Percentiles rank a stretch among this genome's conserved stretches.
Evolutionary conservation across 2,329 filamentous ascomycete species (phyloP).

Genomic region (Epichloe sp.): DNA sequence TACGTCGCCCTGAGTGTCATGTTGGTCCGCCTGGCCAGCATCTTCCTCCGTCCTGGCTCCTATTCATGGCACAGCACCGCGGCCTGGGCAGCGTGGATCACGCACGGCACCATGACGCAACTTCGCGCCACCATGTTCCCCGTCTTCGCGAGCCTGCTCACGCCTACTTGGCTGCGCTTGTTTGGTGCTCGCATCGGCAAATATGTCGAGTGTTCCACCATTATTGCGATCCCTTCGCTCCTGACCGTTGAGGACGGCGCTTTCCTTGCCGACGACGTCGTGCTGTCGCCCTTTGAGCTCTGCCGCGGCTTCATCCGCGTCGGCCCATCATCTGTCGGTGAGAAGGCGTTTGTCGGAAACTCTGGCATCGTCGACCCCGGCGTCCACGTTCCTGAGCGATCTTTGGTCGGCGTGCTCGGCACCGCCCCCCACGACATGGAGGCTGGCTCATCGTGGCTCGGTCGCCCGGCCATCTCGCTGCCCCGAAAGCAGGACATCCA

Average conservation of each 20-base stretch:
- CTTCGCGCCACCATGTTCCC: constrained; percentile 7
- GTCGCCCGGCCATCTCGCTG: constrained; percentile 10
- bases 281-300: constrained; percentile 9
- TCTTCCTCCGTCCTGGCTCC: constrained; percentile 7
- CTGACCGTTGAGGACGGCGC: constrained; percentile 9
- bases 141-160: constrained; percentile 11
- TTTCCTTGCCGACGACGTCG: constrained; percentile 12
- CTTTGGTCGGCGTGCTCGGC: constrained; percentile 10
- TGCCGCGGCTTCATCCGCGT: constrained; percentile 6
- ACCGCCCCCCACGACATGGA: constrained; percentile 9
- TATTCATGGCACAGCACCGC: constrained; percentile 10
- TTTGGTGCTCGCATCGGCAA: constrained; percentile 9
- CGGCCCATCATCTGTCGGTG: constrained; percentile 6
- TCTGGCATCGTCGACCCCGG: constrained; percentile 10
- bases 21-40: constrained; percentile 6
- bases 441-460: constrained; percentile 11
- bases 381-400: constrained; percentile 7
- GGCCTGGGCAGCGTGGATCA: constrained; percentile 11
- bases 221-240: constrained; percentile 10
- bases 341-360: constrained; percentile 10
- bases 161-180: constrained; percentile 9
- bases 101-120: constrained; percentile 8
- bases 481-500: constrained; percentile 7
- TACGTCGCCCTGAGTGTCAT: not conserved
- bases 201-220: constrained; percentile 10